Percentiles rank a stretch among this genome's conserved stretches.
Evolutionary conservation across 768 basidiomycete species (phyloP).

Genomic region (Termitomyces sp.): DNA sequence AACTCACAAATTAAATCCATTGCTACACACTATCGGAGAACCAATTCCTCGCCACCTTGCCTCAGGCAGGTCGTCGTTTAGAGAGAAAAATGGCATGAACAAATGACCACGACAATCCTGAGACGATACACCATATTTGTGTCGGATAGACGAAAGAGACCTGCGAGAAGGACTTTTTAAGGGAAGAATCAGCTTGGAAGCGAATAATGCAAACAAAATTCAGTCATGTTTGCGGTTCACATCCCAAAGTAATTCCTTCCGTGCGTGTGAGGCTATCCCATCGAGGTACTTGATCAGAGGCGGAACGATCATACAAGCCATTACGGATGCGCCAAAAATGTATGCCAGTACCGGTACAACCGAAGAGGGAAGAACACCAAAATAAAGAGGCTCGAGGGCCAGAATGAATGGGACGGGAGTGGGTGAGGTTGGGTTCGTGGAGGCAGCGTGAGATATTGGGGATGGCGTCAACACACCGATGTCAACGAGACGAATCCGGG

Average conservation of each 20-base stretch:
- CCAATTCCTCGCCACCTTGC: background rate
- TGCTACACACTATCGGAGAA: too few species aligned
- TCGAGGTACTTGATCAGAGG: conserved; percentile 20
- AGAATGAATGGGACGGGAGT: conserved; percentile 44
- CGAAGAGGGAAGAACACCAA: conserved; percentile 55
- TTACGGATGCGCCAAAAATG: conserved; percentile 21
- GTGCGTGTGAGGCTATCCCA: conserved; percentile 18
- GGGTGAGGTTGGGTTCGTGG: conserved; percentile 12
- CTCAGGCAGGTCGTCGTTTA: background rate
- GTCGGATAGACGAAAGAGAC: background rate
- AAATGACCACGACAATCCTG: background rate
- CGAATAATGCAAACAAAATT: background rate
- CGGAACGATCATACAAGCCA: conserved; percentile 18
- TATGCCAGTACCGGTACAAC: conserved; percentile 31
- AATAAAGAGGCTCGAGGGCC: conserved; percentile 51
- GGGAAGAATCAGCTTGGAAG: background rate
- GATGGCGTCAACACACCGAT: conserved; percentile 45
- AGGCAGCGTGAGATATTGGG: conserved; percentile 2
- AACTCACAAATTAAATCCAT: background rate
- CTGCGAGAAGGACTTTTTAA: too few species aligned
- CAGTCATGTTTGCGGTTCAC: conserved; percentile 3
- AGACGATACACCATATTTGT: background rate
- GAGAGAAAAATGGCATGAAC: background rate
- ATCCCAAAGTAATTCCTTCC: conserved; percentile 16
- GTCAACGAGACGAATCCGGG: conserved; percentile 49